A percentile compares a stretch with the other conserved stretches of the same genome.
Evolutionary conservation across 1,284 basidiomycete genomes (phyloP).

Genomic region (Uromyces viciae-fabae): DNA sequence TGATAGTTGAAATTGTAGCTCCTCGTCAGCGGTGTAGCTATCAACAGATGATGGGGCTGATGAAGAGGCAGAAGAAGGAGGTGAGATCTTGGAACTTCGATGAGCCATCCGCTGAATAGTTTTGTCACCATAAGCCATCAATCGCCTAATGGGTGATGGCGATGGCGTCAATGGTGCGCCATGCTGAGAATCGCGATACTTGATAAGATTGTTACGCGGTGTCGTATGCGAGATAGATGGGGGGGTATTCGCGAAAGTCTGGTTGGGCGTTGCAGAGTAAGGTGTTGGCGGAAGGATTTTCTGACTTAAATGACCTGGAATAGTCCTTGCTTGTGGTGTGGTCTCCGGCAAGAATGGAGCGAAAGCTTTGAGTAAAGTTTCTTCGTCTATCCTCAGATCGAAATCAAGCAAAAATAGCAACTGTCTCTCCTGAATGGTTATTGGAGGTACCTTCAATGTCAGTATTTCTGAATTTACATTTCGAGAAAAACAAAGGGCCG

Average conservation of each 20-base stretch:
- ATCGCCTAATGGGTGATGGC: constrained; percentile 19
- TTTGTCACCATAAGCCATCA: constrained; percentile 26
- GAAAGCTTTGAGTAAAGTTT: constrained; percentile 62
- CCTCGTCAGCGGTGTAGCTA: constrained; percentile 27
- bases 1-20: constrained; percentile 11
- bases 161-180: constrained; percentile 24
- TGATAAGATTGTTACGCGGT: constrained; percentile 26
- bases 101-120: constrained; percentile 10
- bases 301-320: constrained; percentile 1
- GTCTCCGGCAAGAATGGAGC: constrained; percentile 45
- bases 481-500: no score
- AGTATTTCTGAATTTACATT: constrained; percentile 58
- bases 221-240: constrained; percentile 21
- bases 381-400: constrained; percentile 78
- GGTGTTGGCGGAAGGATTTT: background rate
- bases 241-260: constrained; percentile 10
- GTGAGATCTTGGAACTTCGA: constrained; percentile 15
- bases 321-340: background rate
- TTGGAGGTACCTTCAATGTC: background rate
- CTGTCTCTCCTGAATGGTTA: constrained; percentile 47
- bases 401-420: constrained; percentile 81
- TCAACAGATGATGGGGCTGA: constrained; percentile 19
- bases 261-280: background rate
- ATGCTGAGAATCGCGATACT: constrained; percentile 20
- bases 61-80: constrained; percentile 29